These are phyloP conservation scores for Collybia nuda DNA, from an alignment of 768 basidiomycete species.

Conservation along the genomic window DNA sequence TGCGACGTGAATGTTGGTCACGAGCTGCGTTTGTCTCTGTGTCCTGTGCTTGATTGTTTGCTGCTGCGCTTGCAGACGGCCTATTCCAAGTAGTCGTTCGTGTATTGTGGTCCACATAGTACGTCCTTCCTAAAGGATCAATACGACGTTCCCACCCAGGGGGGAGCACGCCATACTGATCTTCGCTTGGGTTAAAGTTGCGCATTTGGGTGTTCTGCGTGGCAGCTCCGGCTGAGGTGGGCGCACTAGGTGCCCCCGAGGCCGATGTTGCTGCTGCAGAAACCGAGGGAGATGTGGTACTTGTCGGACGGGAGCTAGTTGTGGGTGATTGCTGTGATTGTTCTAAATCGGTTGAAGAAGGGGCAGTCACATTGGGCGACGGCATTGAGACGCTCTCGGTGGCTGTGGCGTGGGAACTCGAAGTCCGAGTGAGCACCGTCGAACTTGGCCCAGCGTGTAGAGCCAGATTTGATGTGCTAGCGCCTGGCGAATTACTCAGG, in stretches of 20 bases:
- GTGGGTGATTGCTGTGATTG: slow-evolving; percentile 18
- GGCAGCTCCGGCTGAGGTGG: slow-evolving; percentile 35
- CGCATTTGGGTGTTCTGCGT: slow-evolving; percentile 57
- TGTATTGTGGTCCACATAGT: slow-evolving; percentile 99
- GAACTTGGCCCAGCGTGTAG: slow-evolving; percentile 38
- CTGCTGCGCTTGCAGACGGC: slow-evolving; percentile 75
- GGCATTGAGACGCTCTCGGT: slow-evolving; percentile 46
- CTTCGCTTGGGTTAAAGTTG: slow-evolving; percentile 93
- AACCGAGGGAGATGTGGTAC: slow-evolving; percentile 17
- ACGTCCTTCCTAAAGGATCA: slow-evolving; percentile 93
- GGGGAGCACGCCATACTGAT: slow-evolving; percentile 91
- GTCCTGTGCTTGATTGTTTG: slow-evolving; percentile 70
- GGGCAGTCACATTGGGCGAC: slow-evolving; percentile 22
- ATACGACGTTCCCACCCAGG: slow-evolving; percentile 95
- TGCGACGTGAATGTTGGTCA: slow-evolving; percentile 81
- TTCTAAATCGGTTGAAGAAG: slow-evolving; percentile 22
- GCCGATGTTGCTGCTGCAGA: slow-evolving; percentile 22
- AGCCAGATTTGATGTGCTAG: slow-evolving; percentile 55
- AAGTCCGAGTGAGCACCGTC: slow-evolving; percentile 53
- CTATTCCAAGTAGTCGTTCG: slow-evolving; percentile 98
- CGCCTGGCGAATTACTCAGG: slow-evolving; percentile 56
- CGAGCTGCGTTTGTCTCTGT: slow-evolving; percentile 83
- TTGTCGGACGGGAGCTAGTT: slow-evolving; percentile 26
- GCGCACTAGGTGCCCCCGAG: slow-evolving; percentile 18
- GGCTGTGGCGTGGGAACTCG: slow-evolving; percentile 65